Conservation (phyloP, 2,329 filamentous ascomycete species). For the Cryphonectria radicalis region DNA sequence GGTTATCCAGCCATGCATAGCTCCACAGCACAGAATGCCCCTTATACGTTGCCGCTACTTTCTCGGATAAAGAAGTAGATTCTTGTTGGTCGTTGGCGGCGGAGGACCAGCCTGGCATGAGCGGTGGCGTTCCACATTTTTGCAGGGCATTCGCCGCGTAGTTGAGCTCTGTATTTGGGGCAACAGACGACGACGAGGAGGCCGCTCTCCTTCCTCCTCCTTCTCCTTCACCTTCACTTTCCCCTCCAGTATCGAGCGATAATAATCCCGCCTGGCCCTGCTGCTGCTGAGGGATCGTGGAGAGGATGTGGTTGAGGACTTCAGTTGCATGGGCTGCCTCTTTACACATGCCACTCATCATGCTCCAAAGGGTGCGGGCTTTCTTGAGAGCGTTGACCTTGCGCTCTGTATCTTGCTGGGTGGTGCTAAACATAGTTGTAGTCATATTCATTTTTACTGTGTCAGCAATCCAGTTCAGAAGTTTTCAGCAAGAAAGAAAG, state of each 20-base stretch:
- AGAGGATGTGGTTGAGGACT: conserved; percentile 49
- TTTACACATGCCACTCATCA: conserved; percentile 42
- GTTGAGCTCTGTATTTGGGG: not conserved
- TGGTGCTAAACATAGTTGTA: not conserved
- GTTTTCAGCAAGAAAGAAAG: no score
- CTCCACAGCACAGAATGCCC: conserved; percentile 34
- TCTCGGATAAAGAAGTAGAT: not conserved
- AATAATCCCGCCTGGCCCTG: not conserved
- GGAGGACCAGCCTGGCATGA: conserved; percentile 11
- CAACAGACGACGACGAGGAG: not conserved
- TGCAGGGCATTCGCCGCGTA: no score
- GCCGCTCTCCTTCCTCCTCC: no score
- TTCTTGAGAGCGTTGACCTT: conserved; percentile 44
- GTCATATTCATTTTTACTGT: not conserved
- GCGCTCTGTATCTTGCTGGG: not conserved
- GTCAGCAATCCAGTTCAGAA: not conserved
- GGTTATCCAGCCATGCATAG: conserved; percentile 19
- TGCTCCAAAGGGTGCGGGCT: conserved; percentile 49
- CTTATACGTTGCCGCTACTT: not conserved
- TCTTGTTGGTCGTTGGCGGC: conserved; percentile 7
- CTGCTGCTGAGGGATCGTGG: conserved; percentile 35
- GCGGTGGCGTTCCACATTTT: not conserved
- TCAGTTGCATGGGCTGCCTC: conserved; percentile 49
- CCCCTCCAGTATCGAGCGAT: not conserved
- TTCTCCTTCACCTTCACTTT: no score